These are phyloP conservation scores for Aspergillus ruber DNA, from an alignment of 2,329 filamentous ascomycete species.

Conservation along the genomic window DNA sequence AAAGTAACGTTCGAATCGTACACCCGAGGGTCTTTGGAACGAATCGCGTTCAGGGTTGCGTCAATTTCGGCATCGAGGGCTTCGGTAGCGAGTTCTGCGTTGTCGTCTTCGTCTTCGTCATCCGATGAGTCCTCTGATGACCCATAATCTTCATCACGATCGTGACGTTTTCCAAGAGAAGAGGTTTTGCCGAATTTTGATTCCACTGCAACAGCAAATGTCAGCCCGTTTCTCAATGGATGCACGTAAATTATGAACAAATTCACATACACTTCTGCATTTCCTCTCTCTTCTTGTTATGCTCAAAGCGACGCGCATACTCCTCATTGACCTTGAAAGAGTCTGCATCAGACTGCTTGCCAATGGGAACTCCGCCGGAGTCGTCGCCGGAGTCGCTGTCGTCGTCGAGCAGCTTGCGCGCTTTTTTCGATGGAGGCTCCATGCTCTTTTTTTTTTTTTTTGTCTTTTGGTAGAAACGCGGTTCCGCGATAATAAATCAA, in stretches of 20 bases:
- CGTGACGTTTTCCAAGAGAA: slow-evolving; percentile 32
- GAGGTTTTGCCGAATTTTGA: slow-evolving; percentile 66
- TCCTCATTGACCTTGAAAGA: slow-evolving; percentile 81
- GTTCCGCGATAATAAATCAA: not conserved
- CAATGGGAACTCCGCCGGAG: slow-evolving; percentile 34
- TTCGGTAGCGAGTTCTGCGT: slow-evolving; percentile 77
- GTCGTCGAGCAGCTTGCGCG: slow-evolving; percentile 36
- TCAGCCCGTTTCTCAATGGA: slow-evolving; percentile 3
- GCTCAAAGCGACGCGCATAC: slow-evolving; percentile 81
- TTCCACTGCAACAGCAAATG: slow-evolving; percentile 57
- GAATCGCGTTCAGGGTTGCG: slow-evolving; percentile 79
- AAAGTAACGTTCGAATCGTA: slow-evolving; percentile 78
- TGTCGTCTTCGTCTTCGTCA: slow-evolving; percentile 83
- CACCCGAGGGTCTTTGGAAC: slow-evolving; percentile 81
- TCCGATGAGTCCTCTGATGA: slow-evolving; percentile 55
- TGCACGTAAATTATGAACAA: not conserved
- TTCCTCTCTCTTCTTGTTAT: slow-evolving; percentile 97
- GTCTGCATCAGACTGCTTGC: slow-evolving; percentile 21
- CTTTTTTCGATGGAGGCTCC: slow-evolving; percentile 38
- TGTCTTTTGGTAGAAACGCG: slow-evolving; percentile 3
- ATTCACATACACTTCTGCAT: slow-evolving; percentile 46
- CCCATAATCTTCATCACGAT: slow-evolving; percentile 41
- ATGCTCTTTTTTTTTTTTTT: slow-evolving; percentile 24
- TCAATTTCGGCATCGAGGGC: slow-evolving; percentile 81
- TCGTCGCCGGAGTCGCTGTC: slow-evolving; percentile 33